Conservation (phyloP, 805 yeast species). For the Sugiyamaella floridensis region DNA sequence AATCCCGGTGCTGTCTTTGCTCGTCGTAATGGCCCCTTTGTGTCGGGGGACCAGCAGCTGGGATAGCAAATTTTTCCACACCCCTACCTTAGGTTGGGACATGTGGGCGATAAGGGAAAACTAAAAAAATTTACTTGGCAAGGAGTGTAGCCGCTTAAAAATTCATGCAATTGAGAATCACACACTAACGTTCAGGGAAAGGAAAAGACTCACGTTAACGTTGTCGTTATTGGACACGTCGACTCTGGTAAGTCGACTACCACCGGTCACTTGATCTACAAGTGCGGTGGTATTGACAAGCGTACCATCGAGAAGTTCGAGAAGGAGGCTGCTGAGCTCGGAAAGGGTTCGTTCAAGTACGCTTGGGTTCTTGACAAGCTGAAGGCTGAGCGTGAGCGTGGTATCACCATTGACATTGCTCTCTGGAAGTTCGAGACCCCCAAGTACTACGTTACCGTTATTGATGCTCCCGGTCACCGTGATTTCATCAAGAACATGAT, state of each 20-base stretch:
- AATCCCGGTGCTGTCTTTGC: background rate
- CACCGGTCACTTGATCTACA: conserved; percentile 98
- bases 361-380: conserved; percentile 96
- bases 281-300: conserved; percentile 98
- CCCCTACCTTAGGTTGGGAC: background rate
- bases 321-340: conserved; percentile 96
- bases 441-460: conserved; percentile 81
- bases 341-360: conserved; percentile 96
- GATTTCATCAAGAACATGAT: conserved; percentile 96
- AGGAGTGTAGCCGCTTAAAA: no score
- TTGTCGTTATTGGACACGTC: conserved; percentile 99
- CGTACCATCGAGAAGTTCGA: conserved; percentile 98
- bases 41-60: background rate
- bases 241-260: conserved; percentile 98
- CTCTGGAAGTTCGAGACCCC: conserved; percentile 91
- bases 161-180: no score
- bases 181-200: conserved; percentile 54
- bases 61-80: background rate
- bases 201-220: conserved; percentile 97
- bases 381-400: conserved; percentile 95
- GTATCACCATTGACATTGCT: conserved; percentile 93
- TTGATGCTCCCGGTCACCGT: conserved; percentile 95
- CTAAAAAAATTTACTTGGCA: background rate
- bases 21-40: background rate
- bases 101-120: conserved; percentile 1